A percentile compares a stretch with the other conserved stretches of the same genome.
Evolutionary conservation across 2,329 filamentous ascomycete genomes (phyloP).

Genomic region (Ascochyta viciae-villosae): DNA sequence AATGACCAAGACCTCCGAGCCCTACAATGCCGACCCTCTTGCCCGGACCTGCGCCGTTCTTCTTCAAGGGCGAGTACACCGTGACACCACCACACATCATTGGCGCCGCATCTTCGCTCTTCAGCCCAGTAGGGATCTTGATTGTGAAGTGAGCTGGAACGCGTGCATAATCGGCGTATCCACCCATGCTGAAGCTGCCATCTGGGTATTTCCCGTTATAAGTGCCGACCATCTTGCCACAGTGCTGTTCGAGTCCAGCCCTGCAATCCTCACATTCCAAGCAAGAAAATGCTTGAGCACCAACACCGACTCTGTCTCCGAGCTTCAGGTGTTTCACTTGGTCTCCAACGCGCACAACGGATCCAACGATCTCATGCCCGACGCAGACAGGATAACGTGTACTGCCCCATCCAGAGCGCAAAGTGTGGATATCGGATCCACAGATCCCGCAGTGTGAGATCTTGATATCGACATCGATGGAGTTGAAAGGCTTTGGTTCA

Average conservation of each 20-base stretch:
- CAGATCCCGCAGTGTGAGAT: slow-evolving; percentile 46
- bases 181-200: slow-evolving; percentile 72
- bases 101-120: slow-evolving; percentile 65
- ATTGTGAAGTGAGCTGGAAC: slow-evolving; percentile 66
- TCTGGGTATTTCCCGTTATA: slow-evolving; percentile 64
- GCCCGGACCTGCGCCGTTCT: slow-evolving; percentile 72
- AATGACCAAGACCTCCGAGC: slow-evolving; percentile 76
- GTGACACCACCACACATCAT: slow-evolving; percentile 83
- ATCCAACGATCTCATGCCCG: slow-evolving; percentile 54
- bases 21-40: slow-evolving; percentile 76
- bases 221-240: slow-evolving; percentile 60
- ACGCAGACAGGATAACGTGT: slow-evolving; percentile 54
- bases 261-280: slow-evolving; percentile 63
- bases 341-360: slow-evolving; percentile 46
- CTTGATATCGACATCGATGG: slow-evolving; percentile 46
- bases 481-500: slow-evolving; percentile 50
- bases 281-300: slow-evolving; percentile 59
- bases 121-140: slow-evolving; percentile 61
- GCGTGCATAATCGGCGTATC: slow-evolving; percentile 63
- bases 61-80: slow-evolving; percentile 71
- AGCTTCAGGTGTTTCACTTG: slow-evolving; percentile 58
- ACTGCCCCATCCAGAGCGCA: slow-evolving; percentile 53
- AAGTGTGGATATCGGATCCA: slow-evolving; percentile 48
- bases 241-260: slow-evolving; percentile 54
- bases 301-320: slow-evolving; percentile 66